These are phyloP conservation scores for Mycosarcoma mackinlayi DNA, from an alignment of 1,284 basidiomycete species.

Conservation along the genomic window DNA sequence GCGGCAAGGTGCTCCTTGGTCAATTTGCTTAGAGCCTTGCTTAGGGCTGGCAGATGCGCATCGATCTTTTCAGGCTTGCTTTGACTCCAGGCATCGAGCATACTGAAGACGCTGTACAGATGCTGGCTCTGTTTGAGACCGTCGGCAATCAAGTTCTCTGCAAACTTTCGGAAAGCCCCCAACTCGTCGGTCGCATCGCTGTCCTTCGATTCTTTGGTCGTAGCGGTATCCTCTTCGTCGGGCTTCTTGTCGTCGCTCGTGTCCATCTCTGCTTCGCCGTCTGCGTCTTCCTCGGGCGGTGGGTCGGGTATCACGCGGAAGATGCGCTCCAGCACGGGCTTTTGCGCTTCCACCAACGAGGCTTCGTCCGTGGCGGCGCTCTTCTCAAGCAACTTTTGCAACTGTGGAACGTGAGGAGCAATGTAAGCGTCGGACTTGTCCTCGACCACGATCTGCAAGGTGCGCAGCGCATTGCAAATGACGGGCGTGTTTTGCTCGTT, in stretches of 20 bases:
- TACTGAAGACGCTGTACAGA: constrained; percentile 82
- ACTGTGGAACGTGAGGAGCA: constrained; percentile 77
- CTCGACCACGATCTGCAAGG: constrained; percentile 85
- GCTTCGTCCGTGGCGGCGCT: constrained; percentile 52
- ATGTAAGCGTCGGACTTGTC: constrained; percentile 90
- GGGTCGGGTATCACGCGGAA: constrained; percentile 79
- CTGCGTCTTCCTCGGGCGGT: constrained; percentile 53
- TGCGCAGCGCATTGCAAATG: constrained; percentile 86
- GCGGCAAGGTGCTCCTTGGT: constrained; percentile 87
- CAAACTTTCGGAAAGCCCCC: constrained; percentile 83
- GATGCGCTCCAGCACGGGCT: constrained; percentile 81
- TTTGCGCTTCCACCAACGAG: constrained; percentile 56
- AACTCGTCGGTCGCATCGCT: constrained; percentile 70
- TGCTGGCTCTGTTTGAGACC: constrained; percentile 80
- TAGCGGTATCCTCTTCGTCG: constrained; percentile 72
- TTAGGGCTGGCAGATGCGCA: constrained; percentile 78
- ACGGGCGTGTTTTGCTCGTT: constrained; percentile 75
- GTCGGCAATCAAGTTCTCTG: constrained; percentile 80
- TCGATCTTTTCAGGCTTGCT: constrained; percentile 84
- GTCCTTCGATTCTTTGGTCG: constrained; percentile 28
- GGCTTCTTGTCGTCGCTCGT: constrained; percentile 78
- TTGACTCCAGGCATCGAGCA: constrained; percentile 89
- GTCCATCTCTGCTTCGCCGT: constrained; percentile 50
- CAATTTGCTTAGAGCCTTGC: constrained; percentile 86
- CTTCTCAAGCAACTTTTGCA: constrained; percentile 82